Base-by-base conservation (phyloP, 176 grass and related monocot genomes). In the Alopecurus myosuroides region DNA sequence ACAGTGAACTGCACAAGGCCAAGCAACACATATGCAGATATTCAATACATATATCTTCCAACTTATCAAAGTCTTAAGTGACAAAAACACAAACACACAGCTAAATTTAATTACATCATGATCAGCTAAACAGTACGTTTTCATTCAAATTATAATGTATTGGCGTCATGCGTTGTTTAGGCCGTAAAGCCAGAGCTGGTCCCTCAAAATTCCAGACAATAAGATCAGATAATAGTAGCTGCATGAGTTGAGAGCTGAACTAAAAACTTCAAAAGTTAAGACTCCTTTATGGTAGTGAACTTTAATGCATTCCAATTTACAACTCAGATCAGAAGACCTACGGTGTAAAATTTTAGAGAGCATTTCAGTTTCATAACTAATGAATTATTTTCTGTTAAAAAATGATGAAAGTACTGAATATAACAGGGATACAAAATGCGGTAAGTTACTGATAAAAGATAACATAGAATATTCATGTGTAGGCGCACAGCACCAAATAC, bases 1-100 rank as follows among this genome's bases (percentile, higher is more conserved):
- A 98, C 93, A 77, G 96, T 94, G 85, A 98, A 98, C 96, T 98
- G 81, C 67, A 80, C 36, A 89, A 1, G 73, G 89, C 53, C 28
- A 86, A 86, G 70, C 25, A 88, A 44, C 67, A 40, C 41, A 10
- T 7, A 55, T 49, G 53, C 80, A 56, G 83, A 58, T 76, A 81
- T 60, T 50, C 30, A 57, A 53, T 50, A 81, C 28, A 82, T 19
- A 15, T 44, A 89, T 60, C 51, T 70, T 70, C 62, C 67, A 76
- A 88, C 36, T 88, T 53, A 25, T 74, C 60, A 74, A 79, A 51
- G 26, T 78, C 22, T 35, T 9, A 77, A 81, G 49, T 25, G 66
- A 40, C 62, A 46, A 7, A 76, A 3, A 63, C 61, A 72, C 44
- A 75, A 35, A 35, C 28, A 45, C 49, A 20, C 25, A n/a, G 11